These are phyloP conservation scores for Lunularia cruciata DNA, from an alignment of 225 moss, liverwort and hornwort species.

Conservation along the genomic window DNA sequence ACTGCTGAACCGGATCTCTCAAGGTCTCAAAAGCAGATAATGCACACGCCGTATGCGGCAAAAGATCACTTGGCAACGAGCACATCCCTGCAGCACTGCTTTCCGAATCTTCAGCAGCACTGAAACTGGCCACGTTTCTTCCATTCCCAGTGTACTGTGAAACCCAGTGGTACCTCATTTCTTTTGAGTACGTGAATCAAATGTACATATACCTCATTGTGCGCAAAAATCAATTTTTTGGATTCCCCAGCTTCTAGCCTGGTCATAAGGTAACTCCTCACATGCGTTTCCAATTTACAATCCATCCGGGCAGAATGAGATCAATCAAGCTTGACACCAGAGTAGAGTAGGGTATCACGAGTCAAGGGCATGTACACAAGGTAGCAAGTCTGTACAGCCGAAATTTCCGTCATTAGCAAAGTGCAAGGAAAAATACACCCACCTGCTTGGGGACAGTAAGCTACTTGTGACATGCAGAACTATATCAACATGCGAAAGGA, in stretches of 20 bases:
- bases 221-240: conserved; percentile 6
- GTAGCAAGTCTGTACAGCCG: conserved; percentile 77
- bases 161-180: background rate
- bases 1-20: background rate
- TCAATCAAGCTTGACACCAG: conserved; percentile 71
- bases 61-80: background rate
- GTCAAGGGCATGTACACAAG: conserved; percentile 81
- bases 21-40: background rate
- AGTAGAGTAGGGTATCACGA: conserved; percentile 80
- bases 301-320: background rate
- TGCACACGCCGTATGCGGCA: conserved; percentile 2
- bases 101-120: background rate
- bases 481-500: background rate
- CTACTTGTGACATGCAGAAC: background rate
- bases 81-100: background rate
- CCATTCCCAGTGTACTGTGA: background rate
- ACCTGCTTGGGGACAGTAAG: background rate
- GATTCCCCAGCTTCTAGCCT: background rate
- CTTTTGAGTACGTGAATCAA: conserved; percentile 13
- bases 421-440: background rate
- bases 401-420: conserved; percentile 5
- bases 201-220: conserved; percentile 7
- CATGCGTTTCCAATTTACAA: conserved; percentile 25
- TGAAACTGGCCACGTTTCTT: background rate
- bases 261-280: background rate